These are phyloP conservation scores for Yueomyces sp. DNA, from an alignment of 805 yeast species.

Conservation along the genomic window DNA sequence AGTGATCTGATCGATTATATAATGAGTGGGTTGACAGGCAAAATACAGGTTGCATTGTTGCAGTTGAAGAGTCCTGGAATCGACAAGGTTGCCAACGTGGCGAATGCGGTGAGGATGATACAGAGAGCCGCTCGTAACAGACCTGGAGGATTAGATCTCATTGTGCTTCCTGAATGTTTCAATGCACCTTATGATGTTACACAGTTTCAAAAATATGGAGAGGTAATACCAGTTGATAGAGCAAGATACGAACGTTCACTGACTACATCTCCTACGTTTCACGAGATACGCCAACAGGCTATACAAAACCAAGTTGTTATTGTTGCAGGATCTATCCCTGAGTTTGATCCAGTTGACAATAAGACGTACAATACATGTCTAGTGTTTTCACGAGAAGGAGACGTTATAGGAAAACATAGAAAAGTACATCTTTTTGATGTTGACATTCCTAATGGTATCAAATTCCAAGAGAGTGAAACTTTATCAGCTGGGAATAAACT, in stretches of 20 bases:
- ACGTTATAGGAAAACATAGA: slow-evolving; percentile 75
- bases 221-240: slow-evolving; percentile 42
- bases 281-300: slow-evolving; percentile 47
- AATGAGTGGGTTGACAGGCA: too few relatives aligned
- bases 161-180: slow-evolving; percentile 91
- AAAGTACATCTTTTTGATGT: slow-evolving; percentile 88
- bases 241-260: slow-evolving; percentile 27
- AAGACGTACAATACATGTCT: slow-evolving; percentile 61
- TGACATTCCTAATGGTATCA: slow-evolving; percentile 81
- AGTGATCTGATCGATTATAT: too few relatives aligned
- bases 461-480: slow-evolving; percentile 69
- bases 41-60: slow-evolving; percentile 64
- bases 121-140: slow-evolving; percentile 46
- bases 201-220: slow-evolving; percentile 81
- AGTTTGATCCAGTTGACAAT: slow-evolving; percentile 40
- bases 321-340: slow-evolving; percentile 92
- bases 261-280: slow-evolving; percentile 36
- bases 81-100: slow-evolving; percentile 66
- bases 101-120: slow-evolving; percentile 51
- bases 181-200: slow-evolving; percentile 88
- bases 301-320: slow-evolving; percentile 44
- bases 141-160: slow-evolving; percentile 52
- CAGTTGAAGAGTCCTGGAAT: slow-evolving; percentile 63
- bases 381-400: slow-evolving; percentile 60
- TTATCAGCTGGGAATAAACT: slow-evolving; percentile 72